Base-by-base conservation (phyloP, 23 red algal genomes). In the Cyanidioschyzon merolae region DNA sequence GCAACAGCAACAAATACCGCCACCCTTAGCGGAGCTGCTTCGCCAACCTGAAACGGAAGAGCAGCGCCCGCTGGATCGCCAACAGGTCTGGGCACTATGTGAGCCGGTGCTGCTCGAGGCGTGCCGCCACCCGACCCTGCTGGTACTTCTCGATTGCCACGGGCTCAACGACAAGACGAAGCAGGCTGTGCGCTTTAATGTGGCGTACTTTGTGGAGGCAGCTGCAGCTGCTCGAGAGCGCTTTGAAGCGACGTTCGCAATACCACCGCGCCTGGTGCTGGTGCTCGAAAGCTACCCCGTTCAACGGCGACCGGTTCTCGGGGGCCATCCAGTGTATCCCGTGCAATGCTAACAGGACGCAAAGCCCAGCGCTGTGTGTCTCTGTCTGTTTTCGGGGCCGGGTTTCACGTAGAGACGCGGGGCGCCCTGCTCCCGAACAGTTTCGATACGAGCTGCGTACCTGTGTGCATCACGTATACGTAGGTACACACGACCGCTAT, bases 131-230 rank as follows among this genome's bases (percentile, higher is more conserved):
- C 21, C 21, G 7, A 35, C 32, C 12, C 32, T 71, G 29, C 21
- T 71, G 16, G 30, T 71, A 7, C 63, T 71, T 7, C 63, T 3
- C 63, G 63, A 71, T 27, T 71, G 63, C 63, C 63, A 71, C 12
- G 32, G 32, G 29, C 63, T 71, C 16, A 35, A 35, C 29, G 63
- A 71, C 63, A 71, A 71, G 32, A 7, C 21, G 12, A 71, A 17
- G 63, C 63, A 71, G 63, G n/a, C 21, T 3, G 63, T 27, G 29
- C 63, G 63, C 29, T 71, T 71, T 27, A 71, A 71, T 27, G 63
- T 71, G 2, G 63, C 63, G n/a, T 71, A 71, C 29, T 71, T 25
- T 25, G 63, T 71, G 63, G 63, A 71, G n/a, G 63, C 63, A 27
- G 32, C 30, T 7, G 63, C 63, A 3, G n/a, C 21, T 25, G 63